Percentiles rank a stretch among this genome's conserved stretches.
Evolutionary conservation across 2,329 filamentous ascomycete species (phyloP).

Genomic region (Trichoderma breve): DNA sequence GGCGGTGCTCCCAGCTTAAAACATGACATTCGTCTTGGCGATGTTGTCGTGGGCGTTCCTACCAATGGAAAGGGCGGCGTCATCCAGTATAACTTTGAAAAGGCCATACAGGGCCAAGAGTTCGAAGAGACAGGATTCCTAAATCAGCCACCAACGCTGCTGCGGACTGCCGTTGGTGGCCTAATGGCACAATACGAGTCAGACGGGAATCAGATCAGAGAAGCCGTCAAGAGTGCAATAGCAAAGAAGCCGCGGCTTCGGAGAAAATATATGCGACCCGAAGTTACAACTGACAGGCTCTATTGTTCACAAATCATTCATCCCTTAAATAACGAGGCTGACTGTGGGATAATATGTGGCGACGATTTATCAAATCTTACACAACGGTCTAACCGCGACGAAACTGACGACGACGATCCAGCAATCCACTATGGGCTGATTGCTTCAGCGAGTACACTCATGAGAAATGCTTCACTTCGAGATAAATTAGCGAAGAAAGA

Average conservation of each 20-base stretch:
- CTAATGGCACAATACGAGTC: fast-evolving
- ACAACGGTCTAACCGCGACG: fast-evolving
- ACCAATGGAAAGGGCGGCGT: fast-evolving
- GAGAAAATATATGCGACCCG: fast-evolving
- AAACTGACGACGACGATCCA: fast-evolving
- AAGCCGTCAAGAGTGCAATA: fast-evolving
- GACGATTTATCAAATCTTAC: background rate
- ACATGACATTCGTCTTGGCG: background rate
- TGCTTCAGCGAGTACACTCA: background rate
- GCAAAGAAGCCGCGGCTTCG: fast-evolving
- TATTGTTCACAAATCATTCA: background rate
- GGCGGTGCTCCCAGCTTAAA: background rate
- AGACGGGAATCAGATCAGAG: fast-evolving
- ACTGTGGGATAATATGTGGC: fast-evolving
- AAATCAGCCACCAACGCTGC: background rate
- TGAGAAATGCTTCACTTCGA: background rate
- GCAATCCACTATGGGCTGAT: background rate
- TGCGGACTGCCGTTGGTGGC: background rate
- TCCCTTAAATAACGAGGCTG: fast-evolving
- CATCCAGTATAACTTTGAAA: background rate
- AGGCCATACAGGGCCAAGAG: fast-evolving
- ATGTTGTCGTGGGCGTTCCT: background rate
- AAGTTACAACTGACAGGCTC: fast-evolving
- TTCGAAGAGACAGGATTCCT: background rate
- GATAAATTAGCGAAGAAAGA: background rate